A percentile compares a stretch with the other conserved stretches of the same genome.
phyloP scores from a whole-genome alignment of 1,139 yeast genomes.

The Nakaseomyces nivariensis region DNA sequence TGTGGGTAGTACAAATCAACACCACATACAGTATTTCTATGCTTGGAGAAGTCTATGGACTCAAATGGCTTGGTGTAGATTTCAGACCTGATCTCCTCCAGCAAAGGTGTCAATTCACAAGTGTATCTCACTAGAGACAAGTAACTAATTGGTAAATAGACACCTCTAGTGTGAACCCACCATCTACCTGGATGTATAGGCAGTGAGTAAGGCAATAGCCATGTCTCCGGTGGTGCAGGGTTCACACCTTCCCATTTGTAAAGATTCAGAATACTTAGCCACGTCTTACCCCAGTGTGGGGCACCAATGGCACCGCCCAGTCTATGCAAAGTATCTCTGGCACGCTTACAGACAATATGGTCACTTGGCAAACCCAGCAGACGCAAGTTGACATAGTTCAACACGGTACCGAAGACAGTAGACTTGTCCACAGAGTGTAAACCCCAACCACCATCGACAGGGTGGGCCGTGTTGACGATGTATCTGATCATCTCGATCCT shows the following conservation, averaged over 20 bases:
- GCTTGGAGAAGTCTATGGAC: constrained; percentile 52
- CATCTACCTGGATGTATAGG: constrained; percentile 93
- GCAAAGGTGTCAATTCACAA: constrained; percentile 55
- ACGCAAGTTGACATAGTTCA: constrained; percentile 73
- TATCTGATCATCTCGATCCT: constrained; percentile 68
- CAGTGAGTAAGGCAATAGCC: constrained; percentile 71
- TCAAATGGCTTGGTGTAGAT: constrained; percentile 62
- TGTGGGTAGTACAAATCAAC: constrained; percentile 93
- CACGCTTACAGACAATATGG: constrained; percentile 74
- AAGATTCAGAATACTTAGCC: constrained; percentile 70
- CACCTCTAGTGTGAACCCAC: constrained; percentile 99
- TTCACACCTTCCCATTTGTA: constrained; percentile 96
- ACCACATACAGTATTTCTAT: constrained; percentile 82
- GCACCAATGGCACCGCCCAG: constrained; percentile 84
- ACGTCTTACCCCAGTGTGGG: constrained; percentile 98
- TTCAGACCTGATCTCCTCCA: constrained; percentile 61
- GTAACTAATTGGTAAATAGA: constrained; percentile 81
- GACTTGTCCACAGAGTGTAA: constrained; percentile 84
- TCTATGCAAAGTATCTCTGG: constrained; percentile 56
- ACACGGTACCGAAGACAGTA: constrained; percentile 88
- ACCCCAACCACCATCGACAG: constrained; percentile 99
- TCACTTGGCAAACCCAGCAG: constrained; percentile 62
- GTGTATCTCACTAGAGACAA: constrained; percentile 48
- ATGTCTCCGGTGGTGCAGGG: constrained; percentile 95
- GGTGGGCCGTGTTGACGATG: constrained; percentile 81